phyloP scores from a whole-genome alignment of 257 asterid genomes.

The Rhazya stricta region DNA sequence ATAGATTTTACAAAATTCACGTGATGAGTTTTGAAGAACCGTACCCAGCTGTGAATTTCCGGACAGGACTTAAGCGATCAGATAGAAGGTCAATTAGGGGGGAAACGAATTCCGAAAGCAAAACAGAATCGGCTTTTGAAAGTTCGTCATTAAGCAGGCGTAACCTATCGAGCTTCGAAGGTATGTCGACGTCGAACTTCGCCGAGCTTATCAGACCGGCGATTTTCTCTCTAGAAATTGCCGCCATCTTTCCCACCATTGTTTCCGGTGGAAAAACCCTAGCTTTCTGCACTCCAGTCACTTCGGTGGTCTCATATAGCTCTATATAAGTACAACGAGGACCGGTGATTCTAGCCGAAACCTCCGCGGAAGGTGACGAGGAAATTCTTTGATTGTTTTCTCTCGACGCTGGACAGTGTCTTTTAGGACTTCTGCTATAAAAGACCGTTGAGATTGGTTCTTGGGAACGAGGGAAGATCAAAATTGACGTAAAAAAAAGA shows the following conservation, averaged over 20 bases:
- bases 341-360: not conserved
- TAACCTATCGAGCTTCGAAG: constrained; percentile 55
- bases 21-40: constrained; percentile 14
- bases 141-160: constrained; percentile 59
- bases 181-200: constrained; percentile 41
- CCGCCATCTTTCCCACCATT: constrained; percentile 50
- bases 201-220: constrained; percentile 45
- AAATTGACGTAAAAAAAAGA: not conserved
- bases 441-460: not conserved
- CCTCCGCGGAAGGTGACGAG: not conserved
- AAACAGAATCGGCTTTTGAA: constrained; percentile 39
- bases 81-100: constrained; percentile 60
- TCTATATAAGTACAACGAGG: too few relatives aligned
- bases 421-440: not conserved
- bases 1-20: not conserved
- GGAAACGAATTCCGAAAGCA: constrained; percentile 49
- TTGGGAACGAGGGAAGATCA: not conserved
- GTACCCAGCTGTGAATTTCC: constrained; percentile 67
- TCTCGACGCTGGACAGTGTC: not conserved
- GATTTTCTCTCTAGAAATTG: constrained; percentile 47
- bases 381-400: not conserved
- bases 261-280: constrained; percentile 24
- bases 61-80: constrained; percentile 68
- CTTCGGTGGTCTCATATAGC: not conserved
- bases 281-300: not conserved